Evolutionary conservation across 1,139 yeast species (phyloP).

Genomic region (Nakaseomyces sp.): DNA sequence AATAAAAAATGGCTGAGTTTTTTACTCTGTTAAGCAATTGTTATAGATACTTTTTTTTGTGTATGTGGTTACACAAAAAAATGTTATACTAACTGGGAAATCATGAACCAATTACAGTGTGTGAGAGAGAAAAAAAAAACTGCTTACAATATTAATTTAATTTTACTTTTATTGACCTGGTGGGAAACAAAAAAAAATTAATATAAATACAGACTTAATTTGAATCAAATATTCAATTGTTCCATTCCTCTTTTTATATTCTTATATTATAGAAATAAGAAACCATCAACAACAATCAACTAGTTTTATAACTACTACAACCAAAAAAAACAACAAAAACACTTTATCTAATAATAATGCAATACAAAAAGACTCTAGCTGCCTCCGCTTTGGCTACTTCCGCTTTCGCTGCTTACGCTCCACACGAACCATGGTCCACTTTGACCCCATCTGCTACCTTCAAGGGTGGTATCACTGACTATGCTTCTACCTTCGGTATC

Average conservation of each 20-base stretch:
- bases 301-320: too few species aligned
- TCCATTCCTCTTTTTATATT: neutral
- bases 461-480: slow-evolving; percentile 36
- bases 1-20: neutral
- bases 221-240: neutral
- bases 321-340: neutral
- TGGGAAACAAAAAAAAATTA: neutral
- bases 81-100: neutral
- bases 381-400: slow-evolving; percentile 35
- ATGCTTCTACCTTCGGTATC: slow-evolving; percentile 40
- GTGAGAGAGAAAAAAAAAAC: neutral
- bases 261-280: neutral
- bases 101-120: too few species aligned
- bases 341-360: slow-evolving; percentile 28
- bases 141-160: too few species aligned
- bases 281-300: neutral
- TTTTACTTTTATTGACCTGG: too few species aligned
- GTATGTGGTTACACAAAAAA: neutral
- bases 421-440: slow-evolving; percentile 39
- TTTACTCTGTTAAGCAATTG: neutral
- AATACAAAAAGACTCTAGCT: slow-evolving; percentile 27
- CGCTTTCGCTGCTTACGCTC: slow-evolving; percentile 29
- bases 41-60: neutral
- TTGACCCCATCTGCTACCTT: slow-evolving; percentile 31
- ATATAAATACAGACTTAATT: neutral